Base-by-base conservation (phyloP, 1,139 yeast species). In the Taphrina deformans region DNA sequence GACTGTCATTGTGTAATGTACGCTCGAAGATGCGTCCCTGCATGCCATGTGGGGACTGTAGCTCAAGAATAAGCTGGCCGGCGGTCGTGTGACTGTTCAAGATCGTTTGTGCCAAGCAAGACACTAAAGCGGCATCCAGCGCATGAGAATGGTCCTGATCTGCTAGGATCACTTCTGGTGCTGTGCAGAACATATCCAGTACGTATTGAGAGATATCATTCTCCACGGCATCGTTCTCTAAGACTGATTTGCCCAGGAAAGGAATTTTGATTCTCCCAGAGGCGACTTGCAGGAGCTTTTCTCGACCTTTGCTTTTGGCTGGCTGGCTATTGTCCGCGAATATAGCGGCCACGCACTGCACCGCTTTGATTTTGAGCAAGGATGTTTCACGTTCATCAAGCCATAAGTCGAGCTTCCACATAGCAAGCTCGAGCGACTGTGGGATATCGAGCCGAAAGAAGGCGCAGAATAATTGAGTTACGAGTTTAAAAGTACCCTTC, bases 401-500 rank as follows among this genome's bases (percentile, higher is more conserved):
- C 58, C 58, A 53, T 14, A 31, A 14, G 10, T 23, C 48, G 16
- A 53, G 35, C 38, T 16, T 35, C 29, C 33, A 23, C 35, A 31
- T 35, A 6, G 48, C 58, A 24, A 53, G 46, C 27, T 53, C 48
- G 10, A 27, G 45, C 18, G 33, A 35, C 12, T 53, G 31, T n/a
- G 48, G 26, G 31, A 10, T 14, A n/a, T 53, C 24, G 29, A 53
- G 31, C 2, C 58, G 58, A 48, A 53, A 35, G 16, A 35, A 40
- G 33, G 58, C 35, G 23, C 58, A 31, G 18, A 53, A 53, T 21
- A 53, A 16, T 14, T 23, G 31, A 9, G 48, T 35, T 14, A 48
- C 58, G 4, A 24, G 41, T 29, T 44, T 62, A 61, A 62, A 38
- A 12, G 53, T 12, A 14, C 41, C 31, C 56, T 62, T 40, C 29